phyloP scores from a whole-genome alignment of 805 yeast species.

The Lachancea quebecensis region DNA sequence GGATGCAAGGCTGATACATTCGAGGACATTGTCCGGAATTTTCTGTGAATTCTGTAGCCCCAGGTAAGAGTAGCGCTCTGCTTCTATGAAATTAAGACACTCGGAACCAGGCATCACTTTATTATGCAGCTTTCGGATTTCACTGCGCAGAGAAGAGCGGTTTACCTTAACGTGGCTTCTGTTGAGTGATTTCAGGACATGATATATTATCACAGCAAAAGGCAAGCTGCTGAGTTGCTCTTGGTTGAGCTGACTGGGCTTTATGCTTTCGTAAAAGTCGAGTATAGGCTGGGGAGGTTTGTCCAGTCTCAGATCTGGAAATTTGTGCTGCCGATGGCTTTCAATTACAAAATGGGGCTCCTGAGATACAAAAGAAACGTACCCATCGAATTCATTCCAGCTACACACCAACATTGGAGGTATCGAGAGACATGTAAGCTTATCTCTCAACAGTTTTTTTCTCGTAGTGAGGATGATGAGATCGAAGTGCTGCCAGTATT shows the following conservation, averaged over 20 bases:
- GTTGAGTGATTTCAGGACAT: slow-evolving; percentile 31
- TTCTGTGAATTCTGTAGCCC: slow-evolving; percentile 15
- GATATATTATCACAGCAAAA: slow-evolving; percentile 52
- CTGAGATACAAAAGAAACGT: slow-evolving; percentile 42
- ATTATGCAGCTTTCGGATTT: background rate
- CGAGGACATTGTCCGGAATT: slow-evolving; percentile 15
- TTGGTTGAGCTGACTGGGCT: background rate
- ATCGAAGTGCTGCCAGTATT: slow-evolving; percentile 43
- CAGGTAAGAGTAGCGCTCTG: slow-evolving; percentile 39
- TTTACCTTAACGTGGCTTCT: slow-evolving; percentile 21
- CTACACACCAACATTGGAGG: slow-evolving; percentile 51
- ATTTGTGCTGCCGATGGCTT: slow-evolving; percentile 53
- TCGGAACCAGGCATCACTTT: background rate
- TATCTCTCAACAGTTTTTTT: slow-evolving; percentile 24
- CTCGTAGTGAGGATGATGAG: slow-evolving; percentile 38
- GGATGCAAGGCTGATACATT: slow-evolving; percentile 3
- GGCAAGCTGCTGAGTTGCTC: slow-evolving; percentile 46
- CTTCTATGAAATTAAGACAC: slow-evolving; percentile 45
- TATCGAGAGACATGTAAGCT: slow-evolving; percentile 14
- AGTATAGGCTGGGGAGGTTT: slow-evolving; percentile 66
- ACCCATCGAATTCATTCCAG: slow-evolving; percentile 61
- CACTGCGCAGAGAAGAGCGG: background rate
- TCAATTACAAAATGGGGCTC: slow-evolving; percentile 63
- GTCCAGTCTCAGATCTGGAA: slow-evolving; percentile 62
- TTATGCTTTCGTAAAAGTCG: slow-evolving; percentile 37